phyloP scores from a whole-genome alignment of 163 green algal genomes.

The Chlamydomonas reinhardtii region DNA sequence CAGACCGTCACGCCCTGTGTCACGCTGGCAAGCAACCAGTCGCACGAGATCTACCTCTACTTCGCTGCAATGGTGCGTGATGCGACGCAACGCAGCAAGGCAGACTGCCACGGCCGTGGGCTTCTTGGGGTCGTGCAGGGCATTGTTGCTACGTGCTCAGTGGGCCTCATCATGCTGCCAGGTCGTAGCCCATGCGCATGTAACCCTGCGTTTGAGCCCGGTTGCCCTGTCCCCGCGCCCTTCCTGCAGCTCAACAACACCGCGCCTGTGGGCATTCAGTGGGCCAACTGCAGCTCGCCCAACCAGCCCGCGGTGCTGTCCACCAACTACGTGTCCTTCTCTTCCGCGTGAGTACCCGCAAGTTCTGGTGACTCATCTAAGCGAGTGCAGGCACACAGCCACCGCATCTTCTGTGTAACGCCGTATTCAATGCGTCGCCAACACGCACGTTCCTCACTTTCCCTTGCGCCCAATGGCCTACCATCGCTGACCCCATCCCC shows the following conservation, averaged over 20 bases:
- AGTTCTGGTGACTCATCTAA: too few relatives aligned
- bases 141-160: too few relatives aligned
- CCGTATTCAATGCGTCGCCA: too few relatives aligned
- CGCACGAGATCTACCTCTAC: conserved; percentile 29
- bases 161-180: too few relatives aligned
- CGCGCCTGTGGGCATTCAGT: conserved; percentile 22
- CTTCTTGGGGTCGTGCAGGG: too few relatives aligned
- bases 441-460: neutral
- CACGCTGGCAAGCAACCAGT: neutral
- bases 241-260: neutral
- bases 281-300: conserved; percentile 18
- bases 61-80: conserved; percentile 17
- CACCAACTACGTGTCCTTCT: neutral
- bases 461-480: too few relatives aligned
- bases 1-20: conserved; percentile 25
- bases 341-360: neutral
- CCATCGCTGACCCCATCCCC: neutral
- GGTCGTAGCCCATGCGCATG: too few relatives aligned
- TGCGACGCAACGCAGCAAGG: too few relatives aligned
- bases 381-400: too few relatives aligned
- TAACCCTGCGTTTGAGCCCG: too few relatives aligned
- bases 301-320: neutral
- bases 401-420: too few relatives aligned
- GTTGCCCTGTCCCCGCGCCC: neutral
- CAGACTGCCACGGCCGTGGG: too few relatives aligned